A percentile compares a stretch with the other conserved stretches of the same genome.
Evolutionary conservation across 768 basidiomycete genomes (phyloP).

Genomic region (Pisolithus orientalis): DNA sequence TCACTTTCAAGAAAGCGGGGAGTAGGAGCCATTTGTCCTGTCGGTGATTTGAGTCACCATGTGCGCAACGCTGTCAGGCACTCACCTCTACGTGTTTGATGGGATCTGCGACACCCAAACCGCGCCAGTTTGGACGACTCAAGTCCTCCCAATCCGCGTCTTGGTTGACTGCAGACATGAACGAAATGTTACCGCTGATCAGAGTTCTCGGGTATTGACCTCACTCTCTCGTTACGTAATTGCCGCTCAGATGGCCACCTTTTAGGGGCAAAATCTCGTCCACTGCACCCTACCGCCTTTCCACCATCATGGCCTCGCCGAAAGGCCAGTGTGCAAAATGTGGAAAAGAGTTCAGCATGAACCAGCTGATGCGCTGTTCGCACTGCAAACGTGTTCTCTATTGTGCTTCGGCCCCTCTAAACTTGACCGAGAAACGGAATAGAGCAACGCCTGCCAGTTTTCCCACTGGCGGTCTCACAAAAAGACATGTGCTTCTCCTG

Average conservation of each 20-base stretch:
- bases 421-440: too few species aligned
- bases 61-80: constrained; percentile 5
- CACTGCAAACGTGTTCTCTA: neutral
- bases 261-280: too few species aligned
- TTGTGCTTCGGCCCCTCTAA: neutral
- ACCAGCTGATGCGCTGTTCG: neutral
- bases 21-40: constrained; percentile 99
- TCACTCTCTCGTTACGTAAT: neutral
- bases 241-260: too few species aligned
- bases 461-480: neutral
- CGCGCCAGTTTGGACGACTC: constrained; percentile 58
- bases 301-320: neutral
- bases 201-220: too few species aligned
- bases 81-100: constrained; percentile 87
- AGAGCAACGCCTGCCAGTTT: neutral
- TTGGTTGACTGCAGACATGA: neutral
- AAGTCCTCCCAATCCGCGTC: constrained; percentile 56
- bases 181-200: too few species aligned
- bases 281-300: neutral
- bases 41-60: neutral
- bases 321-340: neutral
- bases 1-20: constrained; percentile 94
- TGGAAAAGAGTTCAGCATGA: neutral
- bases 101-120: constrained; percentile 78
- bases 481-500: neutral